A percentile compares a stretch with the other conserved stretches of the same genome.
Evolutionary conservation across 495 filamentous ascomycete species (phyloP).

Genomic region (Elasticomyces elasticus): DNA sequence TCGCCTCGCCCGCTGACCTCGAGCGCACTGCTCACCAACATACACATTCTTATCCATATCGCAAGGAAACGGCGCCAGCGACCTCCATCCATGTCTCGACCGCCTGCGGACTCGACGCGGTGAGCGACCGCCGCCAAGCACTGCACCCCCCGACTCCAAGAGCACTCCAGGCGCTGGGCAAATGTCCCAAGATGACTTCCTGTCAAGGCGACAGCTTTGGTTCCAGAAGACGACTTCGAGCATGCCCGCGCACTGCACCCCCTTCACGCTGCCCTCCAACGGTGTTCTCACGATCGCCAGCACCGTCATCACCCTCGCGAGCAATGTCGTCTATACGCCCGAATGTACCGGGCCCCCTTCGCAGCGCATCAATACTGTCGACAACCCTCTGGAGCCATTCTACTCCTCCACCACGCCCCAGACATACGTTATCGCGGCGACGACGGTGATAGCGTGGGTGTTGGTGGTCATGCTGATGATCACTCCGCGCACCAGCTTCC

Average conservation of each 20-base stretch:
- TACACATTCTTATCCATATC: no score
- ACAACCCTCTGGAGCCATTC: slow-evolving; percentile 71
- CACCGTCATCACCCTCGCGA: slow-evolving; percentile 30
- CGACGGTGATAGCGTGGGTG: slow-evolving; percentile 85
- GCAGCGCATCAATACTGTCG: slow-evolving; percentile 25
- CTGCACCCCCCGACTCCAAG: background rate
- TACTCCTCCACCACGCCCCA: slow-evolving; percentile 86
- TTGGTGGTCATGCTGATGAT: slow-evolving; percentile 91
- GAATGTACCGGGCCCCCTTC: slow-evolving; percentile 27
- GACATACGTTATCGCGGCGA: slow-evolving; percentile 80
- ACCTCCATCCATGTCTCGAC: background rate
- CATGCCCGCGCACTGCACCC: slow-evolving; percentile 27
- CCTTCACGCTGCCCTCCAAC: slow-evolving; percentile 32
- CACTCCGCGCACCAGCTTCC: slow-evolving; percentile 77
- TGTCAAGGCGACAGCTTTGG: slow-evolving; percentile 18
- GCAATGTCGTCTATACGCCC: slow-evolving; percentile 32
- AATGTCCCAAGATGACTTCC: background rate
- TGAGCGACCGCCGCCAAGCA: background rate
- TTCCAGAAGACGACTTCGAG: background rate
- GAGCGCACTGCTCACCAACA: no score
- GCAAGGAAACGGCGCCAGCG: background rate
- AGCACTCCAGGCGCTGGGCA: background rate
- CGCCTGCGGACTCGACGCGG: background rate
- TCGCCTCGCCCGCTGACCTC: no score
- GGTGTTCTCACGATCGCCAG: slow-evolving; percentile 29